Conservation (phyloP, 2,329 filamentous ascomycete species). For the Paraconiothyrium brasiliense region DNA sequence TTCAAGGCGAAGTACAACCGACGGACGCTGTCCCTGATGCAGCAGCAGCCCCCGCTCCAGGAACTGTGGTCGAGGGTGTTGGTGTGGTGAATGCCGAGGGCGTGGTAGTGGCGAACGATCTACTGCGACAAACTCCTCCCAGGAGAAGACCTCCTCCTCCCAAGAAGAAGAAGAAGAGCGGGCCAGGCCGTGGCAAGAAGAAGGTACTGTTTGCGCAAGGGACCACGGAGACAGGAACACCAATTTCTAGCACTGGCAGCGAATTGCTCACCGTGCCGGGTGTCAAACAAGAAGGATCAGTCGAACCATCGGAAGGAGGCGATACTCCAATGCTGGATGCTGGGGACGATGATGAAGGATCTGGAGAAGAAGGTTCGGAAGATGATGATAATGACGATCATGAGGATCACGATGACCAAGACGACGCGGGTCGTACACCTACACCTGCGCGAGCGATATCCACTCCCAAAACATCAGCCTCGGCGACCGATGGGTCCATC, state of each 20-base stretch:
- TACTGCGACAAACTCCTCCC: slow-evolving; percentile 58
- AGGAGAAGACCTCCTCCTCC: slow-evolving; percentile 76
- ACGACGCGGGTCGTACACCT: slow-evolving; percentile 51
- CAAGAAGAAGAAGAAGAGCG: slow-evolving; percentile 75
- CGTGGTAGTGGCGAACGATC: slow-evolving; percentile 62
- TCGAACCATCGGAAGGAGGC: slow-evolving; percentile 43
- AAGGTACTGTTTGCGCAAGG: slow-evolving; percentile 69
- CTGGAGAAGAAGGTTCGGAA: slow-evolving; percentile 56
- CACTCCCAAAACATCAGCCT: slow-evolving; percentile 35
- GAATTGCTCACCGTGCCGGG: slow-evolving; percentile 37
- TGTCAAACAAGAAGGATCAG: slow-evolving; percentile 50
- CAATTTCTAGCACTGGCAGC: slow-evolving; percentile 32
- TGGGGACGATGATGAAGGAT: slow-evolving; percentile 59
- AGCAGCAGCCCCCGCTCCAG: slow-evolving; percentile 60
- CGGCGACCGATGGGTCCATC: slow-evolving; percentile 24
- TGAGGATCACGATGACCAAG: slow-evolving; percentile 41
- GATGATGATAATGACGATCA: slow-evolving; percentile 53
- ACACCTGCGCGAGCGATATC: slow-evolving; percentile 48
- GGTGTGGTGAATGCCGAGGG: slow-evolving; percentile 69
- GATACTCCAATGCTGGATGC: slow-evolving; percentile 56
- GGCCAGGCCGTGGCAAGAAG: slow-evolving; percentile 81
- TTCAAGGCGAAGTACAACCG: slow-evolving; percentile 82
- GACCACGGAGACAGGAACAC: slow-evolving; percentile 47
- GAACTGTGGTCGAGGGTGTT: slow-evolving; percentile 68
- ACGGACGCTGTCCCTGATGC: slow-evolving; percentile 60